Conservation (phyloP, 2,329 filamentous ascomycete species). For the Exophiala mesophila region DNA sequence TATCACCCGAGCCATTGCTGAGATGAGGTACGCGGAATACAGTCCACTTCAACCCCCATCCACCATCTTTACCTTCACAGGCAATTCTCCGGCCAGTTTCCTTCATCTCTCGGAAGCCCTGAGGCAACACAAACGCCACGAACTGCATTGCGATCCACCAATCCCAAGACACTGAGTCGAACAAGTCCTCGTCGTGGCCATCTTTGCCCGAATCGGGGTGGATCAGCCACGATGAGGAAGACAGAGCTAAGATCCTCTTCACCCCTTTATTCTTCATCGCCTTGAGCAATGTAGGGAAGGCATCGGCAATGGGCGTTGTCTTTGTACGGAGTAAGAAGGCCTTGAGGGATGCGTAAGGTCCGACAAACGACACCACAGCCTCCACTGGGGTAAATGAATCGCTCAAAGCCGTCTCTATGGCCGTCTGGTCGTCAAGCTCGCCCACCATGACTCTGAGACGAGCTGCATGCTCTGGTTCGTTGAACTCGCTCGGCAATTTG, state of each 20-base stretch:
- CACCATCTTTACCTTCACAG: constrained; percentile 1
- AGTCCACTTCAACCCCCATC: constrained; percentile 10
- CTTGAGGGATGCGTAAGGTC: constrained; percentile 6
- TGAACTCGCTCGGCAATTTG: background rate
- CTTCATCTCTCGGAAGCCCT: constrained; percentile 14
- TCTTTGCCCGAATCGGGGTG: constrained; percentile 1
- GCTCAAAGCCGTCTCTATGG: constrained; percentile 5
- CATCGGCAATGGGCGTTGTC: constrained; percentile 13
- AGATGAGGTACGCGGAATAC: constrained; percentile 10
- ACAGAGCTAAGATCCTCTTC: constrained; percentile 11
- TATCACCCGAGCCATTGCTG: constrained; percentile 1
- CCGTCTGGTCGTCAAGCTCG: constrained; percentile 8
- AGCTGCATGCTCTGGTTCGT: background rate
- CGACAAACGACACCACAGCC: constrained; percentile 10
- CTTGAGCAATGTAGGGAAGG: constrained; percentile 5
- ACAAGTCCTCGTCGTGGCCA: background rate
- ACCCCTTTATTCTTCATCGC: constrained; percentile 11
- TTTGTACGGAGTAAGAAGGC: constrained; percentile 8
- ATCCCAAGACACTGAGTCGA: constrained; percentile 5
- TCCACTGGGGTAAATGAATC: constrained; percentile 4
- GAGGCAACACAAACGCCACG: constrained; percentile 10
- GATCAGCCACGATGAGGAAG: constrained; percentile 7
- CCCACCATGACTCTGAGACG: constrained; percentile 10
- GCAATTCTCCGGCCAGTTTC: constrained; percentile 8
- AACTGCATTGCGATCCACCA: constrained; percentile 7